phyloP scores from a whole-genome alignment of 1,284 basidiomycete species.

The Sporisorium graminicola region DNA sequence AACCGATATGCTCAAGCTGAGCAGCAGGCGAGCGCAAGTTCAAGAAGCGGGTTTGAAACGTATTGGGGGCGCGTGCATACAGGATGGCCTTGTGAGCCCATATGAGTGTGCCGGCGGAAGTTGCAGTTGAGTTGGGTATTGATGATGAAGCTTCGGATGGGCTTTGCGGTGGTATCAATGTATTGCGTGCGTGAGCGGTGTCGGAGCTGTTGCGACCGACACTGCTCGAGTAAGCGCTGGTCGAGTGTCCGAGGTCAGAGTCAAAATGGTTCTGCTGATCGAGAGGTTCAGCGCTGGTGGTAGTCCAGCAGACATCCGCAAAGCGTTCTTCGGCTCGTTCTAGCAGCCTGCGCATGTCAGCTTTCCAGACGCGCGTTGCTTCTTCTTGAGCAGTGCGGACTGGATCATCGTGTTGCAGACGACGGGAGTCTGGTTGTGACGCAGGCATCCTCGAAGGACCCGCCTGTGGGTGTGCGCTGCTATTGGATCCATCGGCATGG shows the following conservation, averaged over 20 bases:
- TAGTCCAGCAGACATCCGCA: conserved; percentile 62
- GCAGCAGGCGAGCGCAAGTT: conserved; percentile 75
- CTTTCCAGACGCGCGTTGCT: conserved; percentile 53
- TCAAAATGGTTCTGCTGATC: conserved; percentile 22
- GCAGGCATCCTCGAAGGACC: conserved; percentile 13
- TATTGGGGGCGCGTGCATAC: conserved; percentile 81
- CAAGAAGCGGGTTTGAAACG: conserved; percentile 72
- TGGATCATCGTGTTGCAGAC: conserved; percentile 19
- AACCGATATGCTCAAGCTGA: conserved; percentile 54
- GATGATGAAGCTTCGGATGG: conserved; percentile 9
- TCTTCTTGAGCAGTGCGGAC: conserved; percentile 40
- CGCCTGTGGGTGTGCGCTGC: neutral
- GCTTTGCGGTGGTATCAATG: conserved; percentile 12
- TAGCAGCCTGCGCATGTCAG: conserved; percentile 51
- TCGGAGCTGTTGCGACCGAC: conserved; percentile 1
- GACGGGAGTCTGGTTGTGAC: neutral
- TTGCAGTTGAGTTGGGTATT: conserved; percentile 9
- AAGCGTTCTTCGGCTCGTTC: conserved; percentile 54
- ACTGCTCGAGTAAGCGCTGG: neutral
- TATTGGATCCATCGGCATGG: neutral
- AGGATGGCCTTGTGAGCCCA: conserved; percentile 97
- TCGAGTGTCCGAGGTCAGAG: conserved; percentile 14
- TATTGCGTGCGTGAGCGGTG: neutral
- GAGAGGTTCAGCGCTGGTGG: conserved; percentile 3
- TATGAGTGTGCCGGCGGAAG: conserved; percentile 66